phyloP scores from a whole-genome alignment of 495 filamentous ascomycete genomes.

The Alectoria sarmentosa region DNA sequence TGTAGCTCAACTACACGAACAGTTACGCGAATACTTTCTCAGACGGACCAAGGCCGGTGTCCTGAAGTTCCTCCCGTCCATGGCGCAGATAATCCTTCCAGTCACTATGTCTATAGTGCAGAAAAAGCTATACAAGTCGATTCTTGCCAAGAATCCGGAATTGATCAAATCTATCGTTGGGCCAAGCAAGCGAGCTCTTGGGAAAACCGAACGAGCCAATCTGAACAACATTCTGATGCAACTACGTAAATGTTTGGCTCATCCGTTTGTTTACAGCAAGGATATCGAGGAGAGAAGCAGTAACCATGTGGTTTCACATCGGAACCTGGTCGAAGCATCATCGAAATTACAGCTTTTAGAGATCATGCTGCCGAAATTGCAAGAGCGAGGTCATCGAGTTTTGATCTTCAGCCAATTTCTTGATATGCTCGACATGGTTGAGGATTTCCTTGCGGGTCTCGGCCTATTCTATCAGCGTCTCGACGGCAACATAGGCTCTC shows the following conservation, averaged over 20 bases:
- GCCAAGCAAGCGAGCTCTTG: constrained; percentile 40
- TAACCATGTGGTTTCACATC: constrained; percentile 48
- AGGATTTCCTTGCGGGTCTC: constrained; percentile 78
- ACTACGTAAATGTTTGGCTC: constrained; percentile 87
- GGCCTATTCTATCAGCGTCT: constrained; percentile 67
- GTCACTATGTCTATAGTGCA: constrained; percentile 89
- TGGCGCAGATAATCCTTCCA: constrained; percentile 91
- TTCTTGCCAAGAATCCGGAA: constrained; percentile 78
- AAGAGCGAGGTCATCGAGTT: constrained; percentile 82
- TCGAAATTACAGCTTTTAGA: constrained; percentile 83
- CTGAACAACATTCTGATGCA: constrained; percentile 94
- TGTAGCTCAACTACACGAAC: constrained; percentile 66
- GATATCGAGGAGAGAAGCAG: constrained; percentile 75
- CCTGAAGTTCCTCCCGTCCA: constrained; percentile 79
- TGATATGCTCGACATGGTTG: constrained; percentile 77
- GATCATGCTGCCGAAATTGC: constrained; percentile 83
- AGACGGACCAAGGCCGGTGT: constrained; percentile 85
- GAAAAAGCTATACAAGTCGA: constrained; percentile 90
- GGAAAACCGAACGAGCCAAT: constrained; percentile 62
- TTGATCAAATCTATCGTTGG: constrained; percentile 83
- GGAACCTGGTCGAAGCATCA: constrained; percentile 83
- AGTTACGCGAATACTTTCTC: constrained; percentile 78
- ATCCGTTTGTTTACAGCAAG: constrained; percentile 88
- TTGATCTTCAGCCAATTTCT: constrained; percentile 96
- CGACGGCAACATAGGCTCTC: constrained; percentile 69